Conservation (phyloP, 139 green algal genomes). For the Volvox reticuliferus region DNA sequence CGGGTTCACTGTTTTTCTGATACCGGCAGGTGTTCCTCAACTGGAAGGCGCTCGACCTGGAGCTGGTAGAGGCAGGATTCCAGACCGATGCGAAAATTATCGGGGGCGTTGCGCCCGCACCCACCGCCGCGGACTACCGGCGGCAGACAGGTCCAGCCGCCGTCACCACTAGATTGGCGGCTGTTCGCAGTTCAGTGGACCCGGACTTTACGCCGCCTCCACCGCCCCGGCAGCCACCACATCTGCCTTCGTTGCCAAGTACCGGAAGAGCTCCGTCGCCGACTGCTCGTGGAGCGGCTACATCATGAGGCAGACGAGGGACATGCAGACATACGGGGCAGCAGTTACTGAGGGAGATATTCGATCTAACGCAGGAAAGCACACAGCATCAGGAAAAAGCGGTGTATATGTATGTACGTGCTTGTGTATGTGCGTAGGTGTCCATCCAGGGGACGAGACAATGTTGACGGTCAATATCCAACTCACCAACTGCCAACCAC, state of each 20-base stretch:
- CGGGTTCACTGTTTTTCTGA: too few species aligned
- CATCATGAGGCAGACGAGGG: constrained; percentile 62
- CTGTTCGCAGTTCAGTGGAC: background rate
- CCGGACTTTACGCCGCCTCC: too few species aligned
- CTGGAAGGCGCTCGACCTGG: constrained; percentile 52
- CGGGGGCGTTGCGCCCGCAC: background rate
- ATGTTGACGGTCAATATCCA: too few species aligned
- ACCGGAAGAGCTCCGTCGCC: constrained; percentile 64
- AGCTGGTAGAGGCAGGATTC: constrained; percentile 33
- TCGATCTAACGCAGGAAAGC: too few species aligned
- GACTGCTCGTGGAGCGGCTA: constrained; percentile 66
- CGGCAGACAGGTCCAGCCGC: background rate
- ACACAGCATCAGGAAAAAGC: too few species aligned
- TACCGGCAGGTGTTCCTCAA: too few species aligned
- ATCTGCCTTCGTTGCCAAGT: constrained; percentile 19
- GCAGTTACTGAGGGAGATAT: too few species aligned
- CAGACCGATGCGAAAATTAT: constrained; percentile 28
- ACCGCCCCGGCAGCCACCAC: too few species aligned
- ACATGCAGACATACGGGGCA: too few species aligned
- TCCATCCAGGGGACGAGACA: too few species aligned
- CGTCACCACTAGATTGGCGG: background rate
- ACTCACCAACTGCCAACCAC: background rate
- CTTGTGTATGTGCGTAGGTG: too few species aligned
- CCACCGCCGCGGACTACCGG: constrained; percentile 23
- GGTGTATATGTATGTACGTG: too few species aligned